Percentiles rank a stretch among this genome's conserved stretches.
These are phyloP conservation scores for Aureoboletus auriporus DNA, from an alignment of 768 basidiomycete species.

Conservation along the genomic window DNA sequence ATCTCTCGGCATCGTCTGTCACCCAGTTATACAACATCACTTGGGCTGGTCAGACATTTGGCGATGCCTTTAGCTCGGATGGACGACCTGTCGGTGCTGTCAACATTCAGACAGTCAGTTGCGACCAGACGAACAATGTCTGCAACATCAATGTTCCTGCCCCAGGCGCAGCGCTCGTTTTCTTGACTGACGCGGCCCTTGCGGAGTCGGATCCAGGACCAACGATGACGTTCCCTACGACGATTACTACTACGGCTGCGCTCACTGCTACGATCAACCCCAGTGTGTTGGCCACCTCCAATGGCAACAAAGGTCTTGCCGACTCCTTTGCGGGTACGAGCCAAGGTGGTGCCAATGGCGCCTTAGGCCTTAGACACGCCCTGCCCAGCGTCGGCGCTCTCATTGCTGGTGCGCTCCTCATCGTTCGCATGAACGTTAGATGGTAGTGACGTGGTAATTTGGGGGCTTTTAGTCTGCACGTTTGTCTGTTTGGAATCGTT, in stretches of 20 bases:
- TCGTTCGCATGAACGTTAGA: constrained; percentile 4
- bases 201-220: constrained; percentile 30
- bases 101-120: constrained; percentile 54
- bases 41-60: constrained; percentile 77
- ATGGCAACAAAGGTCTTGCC: constrained; percentile 44
- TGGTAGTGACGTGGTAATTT: neutral
- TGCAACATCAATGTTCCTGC: constrained; percentile 64
- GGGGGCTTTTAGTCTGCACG: neutral
- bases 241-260: constrained; percentile 46
- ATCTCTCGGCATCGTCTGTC: constrained; percentile 53
- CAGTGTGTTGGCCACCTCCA: constrained; percentile 55
- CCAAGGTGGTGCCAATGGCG: neutral
- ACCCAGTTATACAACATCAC: constrained; percentile 62
- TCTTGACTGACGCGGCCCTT: constrained; percentile 46
- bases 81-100: constrained; percentile 58
- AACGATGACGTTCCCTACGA: constrained; percentile 52
- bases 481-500: constrained; percentile 11
- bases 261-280: constrained; percentile 57
- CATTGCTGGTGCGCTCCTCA: constrained; percentile 13
- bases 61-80: constrained; percentile 58
- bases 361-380: constrained; percentile 7
- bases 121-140: constrained; percentile 47
- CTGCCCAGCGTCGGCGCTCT: constrained; percentile 10
- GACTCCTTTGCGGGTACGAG: constrained; percentile 11
- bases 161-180: constrained; percentile 74